These are phyloP conservation scores for Coemansia biformis DNA, from an alignment of 192 early-diverging fungal species.

Conservation along the genomic window DNA sequence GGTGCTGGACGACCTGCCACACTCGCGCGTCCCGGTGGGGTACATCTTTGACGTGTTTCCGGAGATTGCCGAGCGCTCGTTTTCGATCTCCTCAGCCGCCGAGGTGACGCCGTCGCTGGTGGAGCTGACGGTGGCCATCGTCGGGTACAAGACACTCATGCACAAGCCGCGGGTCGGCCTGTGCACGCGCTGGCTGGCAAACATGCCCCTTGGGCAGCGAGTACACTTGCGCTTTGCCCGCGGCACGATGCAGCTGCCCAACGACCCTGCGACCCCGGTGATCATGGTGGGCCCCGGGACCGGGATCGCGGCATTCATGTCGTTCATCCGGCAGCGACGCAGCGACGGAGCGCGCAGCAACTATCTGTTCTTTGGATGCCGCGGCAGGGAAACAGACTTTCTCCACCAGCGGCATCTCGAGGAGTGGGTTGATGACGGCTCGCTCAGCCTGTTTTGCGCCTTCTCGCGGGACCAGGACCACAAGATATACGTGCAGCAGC, in stretches of 20 bases:
- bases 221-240: conserved; percentile 51
- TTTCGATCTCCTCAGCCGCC: conserved; percentile 77
- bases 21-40: conserved; percentile 63
- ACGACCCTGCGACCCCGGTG: conserved; percentile 51
- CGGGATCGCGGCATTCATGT: conserved; percentile 88
- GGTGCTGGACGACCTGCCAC: conserved; percentile 76
- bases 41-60: conserved; percentile 88
- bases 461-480: conserved; percentile 77
- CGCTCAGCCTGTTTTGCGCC: conserved; percentile 65
- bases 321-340: conserved; percentile 62
- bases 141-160: conserved; percentile 79
- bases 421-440: conserved; percentile 37
- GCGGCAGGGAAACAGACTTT: conserved; percentile 66
- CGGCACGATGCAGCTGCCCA: conserved; percentile 66
- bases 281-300: conserved; percentile 86
- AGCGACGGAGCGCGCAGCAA: conserved; percentile 49
- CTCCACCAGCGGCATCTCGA: conserved; percentile 68
- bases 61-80: conserved; percentile 68
- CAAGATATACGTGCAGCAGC: conserved; percentile 34
- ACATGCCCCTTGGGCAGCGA: conserved; percentile 15
- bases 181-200: conserved; percentile 72
- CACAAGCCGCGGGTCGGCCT: conserved; percentile 69
- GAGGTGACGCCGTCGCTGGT: conserved; percentile 32
- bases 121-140: conserved; percentile 78
- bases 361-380: conserved; percentile 80